phyloP scores from a whole-genome alignment of 768 basidiomycete genomes.

The Psilocybe subaeruginosa region DNA sequence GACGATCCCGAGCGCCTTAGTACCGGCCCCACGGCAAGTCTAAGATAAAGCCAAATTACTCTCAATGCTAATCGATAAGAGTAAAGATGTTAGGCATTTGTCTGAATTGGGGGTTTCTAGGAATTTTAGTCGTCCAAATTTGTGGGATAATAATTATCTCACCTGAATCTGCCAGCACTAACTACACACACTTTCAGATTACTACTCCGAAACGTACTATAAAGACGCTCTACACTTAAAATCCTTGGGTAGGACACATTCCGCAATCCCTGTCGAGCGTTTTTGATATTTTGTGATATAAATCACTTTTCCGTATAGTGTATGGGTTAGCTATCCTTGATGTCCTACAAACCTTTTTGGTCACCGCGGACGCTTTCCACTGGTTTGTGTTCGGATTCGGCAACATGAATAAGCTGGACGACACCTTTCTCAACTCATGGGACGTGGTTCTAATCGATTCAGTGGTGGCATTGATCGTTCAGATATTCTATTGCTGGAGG shows the following conservation, averaged over 20 bases:
- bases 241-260: not conserved
- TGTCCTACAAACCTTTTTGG: constrained; percentile 8
- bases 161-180: not conserved
- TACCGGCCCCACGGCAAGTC: not conserved
- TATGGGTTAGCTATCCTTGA: constrained; percentile 5
- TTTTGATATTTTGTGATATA: not conserved
- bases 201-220: not conserved
- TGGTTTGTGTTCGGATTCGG: constrained; percentile 14
- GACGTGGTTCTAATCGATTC: constrained; percentile 10
- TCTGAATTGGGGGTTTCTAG: constrained; percentile 8
- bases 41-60: not conserved
- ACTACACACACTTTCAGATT: not conserved
- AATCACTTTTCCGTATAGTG: not conserved
- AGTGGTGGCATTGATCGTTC: constrained; percentile 8
- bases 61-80: not conserved
- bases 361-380: constrained; percentile 12
- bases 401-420: constrained; percentile 6
- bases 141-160: not conserved
- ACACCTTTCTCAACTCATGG: constrained; percentile 11
- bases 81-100: constrained; percentile 6
- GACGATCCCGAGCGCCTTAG: not conserved
- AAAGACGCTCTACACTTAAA: constrained; percentile 2
- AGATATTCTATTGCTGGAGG: constrained; percentile 10
- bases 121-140: constrained; percentile 8
- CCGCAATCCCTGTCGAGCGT: not conserved